These are phyloP conservation scores for Graphilbum ipis-grandicollis DNA, from an alignment of 2,329 filamentous ascomycete species.

Conservation along the genomic window DNA sequence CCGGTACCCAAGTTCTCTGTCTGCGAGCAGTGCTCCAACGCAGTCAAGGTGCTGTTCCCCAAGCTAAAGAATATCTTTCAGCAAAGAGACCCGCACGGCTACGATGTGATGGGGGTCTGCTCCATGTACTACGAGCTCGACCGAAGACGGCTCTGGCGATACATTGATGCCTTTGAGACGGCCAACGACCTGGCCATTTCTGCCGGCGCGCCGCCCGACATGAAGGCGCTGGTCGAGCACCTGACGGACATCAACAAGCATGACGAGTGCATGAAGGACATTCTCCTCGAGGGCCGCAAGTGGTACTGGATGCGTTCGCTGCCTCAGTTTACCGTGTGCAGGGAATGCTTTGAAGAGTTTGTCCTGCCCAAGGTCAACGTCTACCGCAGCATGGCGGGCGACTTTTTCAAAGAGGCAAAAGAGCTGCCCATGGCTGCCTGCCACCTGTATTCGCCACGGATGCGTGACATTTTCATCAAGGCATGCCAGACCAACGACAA, in stretches of 20 bases:
- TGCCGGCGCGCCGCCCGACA: constrained; percentile 31
- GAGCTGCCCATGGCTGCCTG: constrained; percentile 39
- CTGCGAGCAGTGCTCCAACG: constrained; percentile 57
- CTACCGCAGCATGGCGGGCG: constrained; percentile 36
- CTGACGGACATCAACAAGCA: constrained; percentile 39
- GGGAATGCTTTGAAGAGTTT: constrained; percentile 69
- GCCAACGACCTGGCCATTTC: constrained; percentile 32
- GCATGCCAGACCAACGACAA: constrained; percentile 52
- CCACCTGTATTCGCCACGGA: constrained; percentile 64
- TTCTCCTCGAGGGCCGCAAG: constrained; percentile 37
- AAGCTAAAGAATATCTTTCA: constrained; percentile 51
- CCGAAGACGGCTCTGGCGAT: constrained; percentile 36
- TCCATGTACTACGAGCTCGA: constrained; percentile 44
- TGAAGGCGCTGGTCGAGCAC: constrained; percentile 45
- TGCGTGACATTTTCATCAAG: constrained; percentile 55
- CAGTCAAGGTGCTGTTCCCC: constrained; percentile 58
- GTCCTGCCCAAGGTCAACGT: constrained; percentile 47
- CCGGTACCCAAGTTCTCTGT: constrained; percentile 56
- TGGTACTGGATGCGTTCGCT: constrained; percentile 69
- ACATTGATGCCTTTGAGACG: constrained; percentile 43
- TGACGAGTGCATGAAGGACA: constrained; percentile 48
- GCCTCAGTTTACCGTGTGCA: constrained; percentile 67
- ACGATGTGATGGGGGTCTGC: constrained; percentile 39
- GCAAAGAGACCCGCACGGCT: constrained; percentile 26
- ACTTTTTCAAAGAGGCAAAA: constrained; percentile 46